Evolutionary conservation across 1,284 basidiomycete species (phyloP), one percentile per base, ranked within the genome.

Genomic region (Flammula alnicola): DNA sequence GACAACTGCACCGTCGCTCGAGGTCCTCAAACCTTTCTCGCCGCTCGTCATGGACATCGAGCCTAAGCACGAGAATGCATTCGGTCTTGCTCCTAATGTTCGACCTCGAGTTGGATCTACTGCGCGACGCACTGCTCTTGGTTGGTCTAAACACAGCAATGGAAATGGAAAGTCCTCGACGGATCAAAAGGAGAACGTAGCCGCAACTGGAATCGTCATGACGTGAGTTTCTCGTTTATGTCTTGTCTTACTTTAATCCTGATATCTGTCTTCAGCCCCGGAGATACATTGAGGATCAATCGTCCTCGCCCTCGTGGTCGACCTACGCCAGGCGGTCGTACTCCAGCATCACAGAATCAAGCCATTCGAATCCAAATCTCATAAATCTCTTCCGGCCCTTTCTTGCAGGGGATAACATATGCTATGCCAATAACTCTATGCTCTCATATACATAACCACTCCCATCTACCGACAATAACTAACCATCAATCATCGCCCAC

Each of bases 251-350:
- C 12, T 9, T 9, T n/a, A n/a, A n/a, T n/a, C n/a, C 22, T 49
- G 25, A 49, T 40, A 19, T 43, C 27, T 30, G 12, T n/a, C 22
- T 31, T 7, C 56, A 89, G 86, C 29, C 77, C 83, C 42, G 72
- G 76, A 30, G 81, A 85, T 52, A 76, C 75, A 19, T 71, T 89
- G 26, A 74, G 86, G 56, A 67, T 90, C 56, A 85, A 75, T 62
- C 81, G 86, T 30, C 87, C 88, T 19, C 78, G 82, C 50, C 82
- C 82, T 26, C 76, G 78, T 40, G 79, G 79, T 49, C 73, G 82
- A 29, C 73, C 77, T 4, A 78, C 77, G 6, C 82, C 81, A 29
- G 77, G 77, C 41, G 79, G 79, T 47, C 73, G 81, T 20, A 59
- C 60, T 22, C 77, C 78, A 51, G 74, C 74, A 33, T 59, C 68